These are phyloP conservation scores for Cardamine occulta DNA, from an alignment of 345 rosid species.

Conservation along the genomic window DNA sequence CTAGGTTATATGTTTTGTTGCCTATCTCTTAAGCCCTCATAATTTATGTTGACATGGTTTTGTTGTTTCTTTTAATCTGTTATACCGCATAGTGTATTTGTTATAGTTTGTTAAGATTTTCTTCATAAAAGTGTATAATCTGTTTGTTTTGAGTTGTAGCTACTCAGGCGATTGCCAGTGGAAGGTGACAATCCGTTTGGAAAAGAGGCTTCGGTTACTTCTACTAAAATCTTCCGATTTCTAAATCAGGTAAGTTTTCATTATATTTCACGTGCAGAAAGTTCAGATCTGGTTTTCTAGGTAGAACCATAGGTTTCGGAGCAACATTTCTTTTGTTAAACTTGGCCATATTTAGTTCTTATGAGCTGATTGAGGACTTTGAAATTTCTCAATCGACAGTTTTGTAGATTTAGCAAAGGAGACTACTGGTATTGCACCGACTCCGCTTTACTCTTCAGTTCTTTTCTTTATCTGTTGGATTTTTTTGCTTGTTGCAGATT, in stretches of 20 bases:
- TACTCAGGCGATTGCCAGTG: slow-evolving; percentile 83
- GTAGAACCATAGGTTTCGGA: background rate
- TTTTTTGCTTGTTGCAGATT: slow-evolving; percentile 55
- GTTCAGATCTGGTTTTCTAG: slow-evolving; percentile 22
- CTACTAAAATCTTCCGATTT: slow-evolving; percentile 91
- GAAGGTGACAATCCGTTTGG: slow-evolving; percentile 93
- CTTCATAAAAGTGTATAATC: background rate
- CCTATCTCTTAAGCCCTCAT: background rate
- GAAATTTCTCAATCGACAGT: background rate
- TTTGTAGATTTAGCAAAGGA: background rate
- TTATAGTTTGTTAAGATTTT: slow-evolving; percentile 11
- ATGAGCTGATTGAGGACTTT: slow-evolving; percentile 17
- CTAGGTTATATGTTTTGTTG: too few relatives aligned
- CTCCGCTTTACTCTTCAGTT: background rate
- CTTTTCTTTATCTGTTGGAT: slow-evolving; percentile 20
- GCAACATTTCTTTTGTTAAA: background rate
- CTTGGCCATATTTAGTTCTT: slow-evolving; percentile 13
- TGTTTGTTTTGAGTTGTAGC: slow-evolving; percentile 47
- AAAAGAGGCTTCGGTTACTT: slow-evolving; percentile 70
- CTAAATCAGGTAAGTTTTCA: slow-evolving; percentile 69
- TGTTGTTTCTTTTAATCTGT: slow-evolving; percentile 21
- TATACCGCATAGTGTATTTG: slow-evolving; percentile 24
- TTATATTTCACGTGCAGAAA: slow-evolving; percentile 8
- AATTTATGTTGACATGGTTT: slow-evolving; percentile 14
- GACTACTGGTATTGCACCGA: slow-evolving; percentile 1